Percentiles rank a stretch among this genome's conserved stretches.
Conservation (phyloP, 768 basidiomycete genomes). For the Kwoniella heveanensis region DNA sequence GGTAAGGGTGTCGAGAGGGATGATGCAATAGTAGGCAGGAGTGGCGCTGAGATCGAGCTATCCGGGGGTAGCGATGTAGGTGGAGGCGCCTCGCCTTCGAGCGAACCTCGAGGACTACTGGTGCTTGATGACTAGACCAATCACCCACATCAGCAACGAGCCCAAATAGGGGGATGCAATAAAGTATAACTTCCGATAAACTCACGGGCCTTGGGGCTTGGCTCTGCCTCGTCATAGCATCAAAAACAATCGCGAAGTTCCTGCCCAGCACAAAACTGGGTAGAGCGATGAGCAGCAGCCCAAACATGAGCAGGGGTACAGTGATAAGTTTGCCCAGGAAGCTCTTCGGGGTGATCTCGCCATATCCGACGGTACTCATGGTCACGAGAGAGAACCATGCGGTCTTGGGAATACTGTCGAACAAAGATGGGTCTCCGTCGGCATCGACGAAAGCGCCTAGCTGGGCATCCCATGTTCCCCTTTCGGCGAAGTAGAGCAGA, state of each 20-base stretch:
- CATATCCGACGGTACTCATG: slow-evolving; percentile 87
- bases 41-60: slow-evolving; percentile 8
- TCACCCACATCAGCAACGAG: no score
- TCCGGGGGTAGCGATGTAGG: slow-evolving; percentile 10
- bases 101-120: slow-evolving; percentile 18
- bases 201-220: slow-evolving; percentile 37
- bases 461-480: slow-evolving; percentile 83
- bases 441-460: slow-evolving; percentile 79
- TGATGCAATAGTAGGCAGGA: slow-evolving; percentile 16
- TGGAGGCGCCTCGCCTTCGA: slow-evolving; percentile 12
- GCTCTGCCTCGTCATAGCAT: slow-evolving; percentile 63
- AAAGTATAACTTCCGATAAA: not conserved
- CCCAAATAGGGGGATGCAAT: no score
- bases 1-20: slow-evolving; percentile 14
- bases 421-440: slow-evolving; percentile 63
- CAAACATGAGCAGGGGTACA: slow-evolving; percentile 81
- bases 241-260: slow-evolving; percentile 90
- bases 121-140: slow-evolving; percentile 7
- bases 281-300: slow-evolving; percentile 82
- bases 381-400: slow-evolving; percentile 68
- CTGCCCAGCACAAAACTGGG: slow-evolving; percentile 89
- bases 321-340: slow-evolving; percentile 84
- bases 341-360: slow-evolving; percentile 85
- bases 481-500: slow-evolving; percentile 84
- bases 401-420: slow-evolving; percentile 70